phyloP scores from a whole-genome alignment of 2,329 filamentous ascomycete genomes.

The Talaromyces marneffei region DNA sequence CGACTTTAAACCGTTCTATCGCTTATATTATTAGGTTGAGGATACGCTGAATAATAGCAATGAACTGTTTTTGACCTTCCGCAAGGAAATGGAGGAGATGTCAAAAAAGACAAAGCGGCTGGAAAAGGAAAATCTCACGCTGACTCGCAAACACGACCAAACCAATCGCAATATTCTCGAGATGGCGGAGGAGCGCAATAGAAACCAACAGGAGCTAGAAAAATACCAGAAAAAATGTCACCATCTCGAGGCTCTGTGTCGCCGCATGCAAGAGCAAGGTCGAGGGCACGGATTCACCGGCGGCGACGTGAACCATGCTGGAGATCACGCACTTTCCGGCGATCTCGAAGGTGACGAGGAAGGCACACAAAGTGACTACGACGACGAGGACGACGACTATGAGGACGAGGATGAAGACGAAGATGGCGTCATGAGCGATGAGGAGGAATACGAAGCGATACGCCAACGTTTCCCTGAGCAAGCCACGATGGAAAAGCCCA shows the following conservation, averaged over 20 bases:
- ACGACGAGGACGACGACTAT: conserved; percentile 54
- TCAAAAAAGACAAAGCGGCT: conserved; percentile 96
- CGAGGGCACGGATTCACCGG: conserved; percentile 64
- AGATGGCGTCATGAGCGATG: conserved; percentile 55
- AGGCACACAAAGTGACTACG: conserved; percentile 47
- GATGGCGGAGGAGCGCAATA: conserved; percentile 89
- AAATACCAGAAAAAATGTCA: conserved; percentile 77
- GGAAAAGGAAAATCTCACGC: conserved; percentile 89
- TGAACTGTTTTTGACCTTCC: conserved; percentile 91
- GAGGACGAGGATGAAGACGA: conserved; percentile 61
- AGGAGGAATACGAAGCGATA: conserved; percentile 44
- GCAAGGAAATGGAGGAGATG: conserved; percentile 99
- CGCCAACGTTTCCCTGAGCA: conserved; percentile 25
- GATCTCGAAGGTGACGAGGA: conserved; percentile 53
- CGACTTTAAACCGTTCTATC: background rate
- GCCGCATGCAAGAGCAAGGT: conserved; percentile 92
- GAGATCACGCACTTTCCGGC: conserved; percentile 13
- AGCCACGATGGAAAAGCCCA: conserved; percentile 34
- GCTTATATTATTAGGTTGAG: conserved; percentile 63
- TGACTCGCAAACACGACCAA: conserved; percentile 88
- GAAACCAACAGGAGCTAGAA: conserved; percentile 69
- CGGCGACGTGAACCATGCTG: conserved; percentile 32
- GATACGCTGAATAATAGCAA: conserved; percentile 98
- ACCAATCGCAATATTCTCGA: conserved; percentile 92
- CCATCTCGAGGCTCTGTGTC: conserved; percentile 89